Base-by-base conservation (phyloP, 257 asterid species). In the Pogostemon cablin region DNA sequence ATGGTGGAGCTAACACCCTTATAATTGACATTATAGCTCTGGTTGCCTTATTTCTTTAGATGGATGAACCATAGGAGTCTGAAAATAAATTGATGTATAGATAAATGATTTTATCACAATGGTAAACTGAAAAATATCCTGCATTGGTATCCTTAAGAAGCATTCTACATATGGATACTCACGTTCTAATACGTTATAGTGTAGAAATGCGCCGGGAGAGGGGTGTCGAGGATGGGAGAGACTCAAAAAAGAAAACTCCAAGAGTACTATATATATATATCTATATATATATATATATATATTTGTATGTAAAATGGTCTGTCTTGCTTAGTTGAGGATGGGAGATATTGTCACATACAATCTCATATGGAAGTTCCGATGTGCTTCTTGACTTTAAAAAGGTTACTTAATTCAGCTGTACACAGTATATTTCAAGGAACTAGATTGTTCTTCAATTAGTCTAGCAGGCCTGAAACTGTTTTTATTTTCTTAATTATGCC, bases 401-500 rank as follows among this genome's bases (percentile, higher is more conserved):
- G 71, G 52, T 60, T 44, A 37, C 39, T 11, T 53, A 54, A 54
- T 54, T 47, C 41, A 10, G 53, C 32, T 54, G 41, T 38, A 15
- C 25, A 50, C 67, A 38, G 63, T 41, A 40, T 77, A 44, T 67
- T 66, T 62, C 67, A 58, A 37, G 59, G 37, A 63, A 20, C 58
- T 66, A 2, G 54, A 52, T 20, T 11, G 17, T 54, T 6, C 15
- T 49, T 56, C 53, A 57, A 43, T 25, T 67, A 44, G 57, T 60
- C 50, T 15, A 54, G 67, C 72, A 20, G 32, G 9, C 60, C 38
- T 35, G 71, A 55, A 53, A 37, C 39, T 48, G 39, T 67, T 47
- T 74, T 64, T 34, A 54, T 10, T 47, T 37, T 65, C 11, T 17
- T 52, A 15, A 20, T 12, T 32, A 62, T 41, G 66, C 9, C 59